A percentile compares a stretch with the other conserved stretches of the same genome.
Evolutionary conservation across 2,329 filamentous ascomycete genomes (phyloP).

Genomic region (Talaromyces sp.): DNA sequence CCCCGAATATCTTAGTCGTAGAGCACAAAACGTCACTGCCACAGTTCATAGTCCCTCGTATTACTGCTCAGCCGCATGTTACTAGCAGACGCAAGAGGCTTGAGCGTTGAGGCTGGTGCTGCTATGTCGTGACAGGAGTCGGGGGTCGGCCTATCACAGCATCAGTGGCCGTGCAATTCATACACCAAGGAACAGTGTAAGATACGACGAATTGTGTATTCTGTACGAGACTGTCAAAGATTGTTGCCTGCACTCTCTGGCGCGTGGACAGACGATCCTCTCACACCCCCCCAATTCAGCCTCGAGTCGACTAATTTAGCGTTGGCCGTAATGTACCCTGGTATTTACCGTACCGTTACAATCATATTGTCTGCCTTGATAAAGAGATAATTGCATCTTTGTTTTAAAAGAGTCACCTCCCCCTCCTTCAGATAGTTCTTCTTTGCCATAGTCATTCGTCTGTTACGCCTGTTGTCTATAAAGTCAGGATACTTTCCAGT

Average conservation of each 20-base stretch:
- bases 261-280: constrained; percentile 3
- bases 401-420: constrained; percentile 7
- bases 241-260: constrained; percentile 9
- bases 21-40: constrained; percentile 1
- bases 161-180: constrained; percentile 1
- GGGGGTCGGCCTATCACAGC: not conserved
- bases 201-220: not conserved
- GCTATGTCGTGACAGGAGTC: not conserved
- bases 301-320: not conserved
- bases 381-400: not conserved
- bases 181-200: not conserved
- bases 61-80: not conserved
- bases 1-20: not conserved
- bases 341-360: constrained; percentile 14
- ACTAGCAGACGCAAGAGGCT: not conserved
- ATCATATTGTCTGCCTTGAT: constrained; percentile 12
- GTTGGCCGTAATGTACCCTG: not conserved
- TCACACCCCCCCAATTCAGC: not conserved
- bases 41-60: not conserved
- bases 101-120: constrained; percentile 11
- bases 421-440: constrained; percentile 1
- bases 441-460: constrained; percentile 2
- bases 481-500: not conserved
- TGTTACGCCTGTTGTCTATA: constrained; percentile 8
- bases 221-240: not conserved